Evolutionary conservation across 441 rosid species (phyloP).

Genomic region (Mallotus repandus): DNA sequence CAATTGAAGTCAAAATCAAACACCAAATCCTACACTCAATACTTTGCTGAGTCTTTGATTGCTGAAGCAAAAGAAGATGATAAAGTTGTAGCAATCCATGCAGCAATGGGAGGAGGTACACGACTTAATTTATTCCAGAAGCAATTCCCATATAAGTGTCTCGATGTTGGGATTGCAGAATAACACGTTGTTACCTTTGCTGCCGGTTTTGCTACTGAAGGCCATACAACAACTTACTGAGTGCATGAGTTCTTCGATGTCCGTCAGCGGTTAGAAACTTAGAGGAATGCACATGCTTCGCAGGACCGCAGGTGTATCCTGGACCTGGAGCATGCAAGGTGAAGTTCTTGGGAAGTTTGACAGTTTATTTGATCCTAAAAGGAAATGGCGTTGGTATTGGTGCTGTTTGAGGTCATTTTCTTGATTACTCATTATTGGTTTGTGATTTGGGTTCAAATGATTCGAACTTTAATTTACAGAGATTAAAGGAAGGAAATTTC

Average conservation of each 20-base stretch:
- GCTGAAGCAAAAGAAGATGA: conserved; percentile 43
- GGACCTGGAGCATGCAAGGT: conserved; percentile 66
- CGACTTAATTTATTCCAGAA: conserved; percentile 46
- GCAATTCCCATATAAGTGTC: conserved; percentile 40
- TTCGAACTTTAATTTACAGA: too few relatives aligned
- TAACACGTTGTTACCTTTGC: conserved; percentile 57
- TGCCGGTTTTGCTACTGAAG: conserved; percentile 51
- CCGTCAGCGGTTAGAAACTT: conserved; percentile 57
- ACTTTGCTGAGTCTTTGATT: conserved; percentile 47
- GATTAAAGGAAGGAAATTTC: too few relatives aligned
- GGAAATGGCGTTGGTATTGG: conserved; percentile 50
- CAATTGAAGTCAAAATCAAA: conserved; percentile 34
- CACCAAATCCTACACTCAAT: conserved; percentile 36
- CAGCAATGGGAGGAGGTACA: conserved; percentile 64
- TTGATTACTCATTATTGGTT: too few relatives aligned
- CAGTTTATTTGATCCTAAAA: conserved; percentile 57
- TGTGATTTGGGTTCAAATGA: too few relatives aligned
- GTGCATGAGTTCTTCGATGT: conserved; percentile 67
- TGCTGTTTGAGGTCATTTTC: conserved; percentile 15
- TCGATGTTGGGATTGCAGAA: conserved; percentile 55
- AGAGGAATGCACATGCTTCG: conserved; percentile 66
- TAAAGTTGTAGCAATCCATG: conserved; percentile 48
- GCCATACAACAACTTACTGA: conserved; percentile 54
- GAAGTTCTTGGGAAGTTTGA: conserved; percentile 84
- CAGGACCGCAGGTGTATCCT: conserved; percentile 57